Evolutionary conservation across 352 stramenopile species (phyloP).

Genomic region (Peronospora farinosa): DNA sequence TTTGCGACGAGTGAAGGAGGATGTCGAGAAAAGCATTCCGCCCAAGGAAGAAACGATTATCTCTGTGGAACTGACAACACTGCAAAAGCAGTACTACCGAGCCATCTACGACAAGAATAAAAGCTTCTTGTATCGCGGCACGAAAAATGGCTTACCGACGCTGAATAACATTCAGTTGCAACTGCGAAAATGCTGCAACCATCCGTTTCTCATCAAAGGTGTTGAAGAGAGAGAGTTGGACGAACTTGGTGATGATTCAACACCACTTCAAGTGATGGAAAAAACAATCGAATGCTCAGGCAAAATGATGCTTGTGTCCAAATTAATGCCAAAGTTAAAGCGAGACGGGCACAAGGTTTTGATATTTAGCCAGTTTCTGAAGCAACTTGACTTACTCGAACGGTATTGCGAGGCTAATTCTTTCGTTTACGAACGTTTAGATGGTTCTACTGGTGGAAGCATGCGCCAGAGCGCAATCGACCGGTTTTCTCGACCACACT

Average conservation of each 20-base stretch:
- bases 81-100: constrained; percentile 99
- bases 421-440: constrained; percentile 86
- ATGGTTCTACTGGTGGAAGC: constrained; percentile 87
- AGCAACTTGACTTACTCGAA: constrained; percentile 91
- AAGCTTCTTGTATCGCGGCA: constrained; percentile 90
- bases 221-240: constrained; percentile 81
- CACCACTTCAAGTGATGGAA: constrained; percentile 57
- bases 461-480: constrained; percentile 93
- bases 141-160: constrained; percentile 78
- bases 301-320: constrained; percentile 88
- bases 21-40: constrained; percentile 93
- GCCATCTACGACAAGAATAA: constrained; percentile 99
- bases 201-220: constrained; percentile 98
- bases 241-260: constrained; percentile 53
- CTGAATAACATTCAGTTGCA: constrained; percentile 99
- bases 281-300: constrained; percentile 81
- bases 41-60: constrained; percentile 96
- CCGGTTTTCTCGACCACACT: constrained; percentile 92
- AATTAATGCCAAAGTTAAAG: constrained; percentile 88
- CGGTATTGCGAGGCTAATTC: constrained; percentile 89
- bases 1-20: constrained; percentile 96
- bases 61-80: constrained; percentile 93
- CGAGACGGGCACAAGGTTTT: constrained; percentile 90
- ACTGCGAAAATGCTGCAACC: constrained; percentile 99
- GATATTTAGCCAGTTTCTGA: constrained; percentile 94